Evolutionary conservation across 2,329 filamentous ascomycete species (phyloP), one percentile per base, ranked within the genome.

Genomic region (Lachnellula arida): DNA sequence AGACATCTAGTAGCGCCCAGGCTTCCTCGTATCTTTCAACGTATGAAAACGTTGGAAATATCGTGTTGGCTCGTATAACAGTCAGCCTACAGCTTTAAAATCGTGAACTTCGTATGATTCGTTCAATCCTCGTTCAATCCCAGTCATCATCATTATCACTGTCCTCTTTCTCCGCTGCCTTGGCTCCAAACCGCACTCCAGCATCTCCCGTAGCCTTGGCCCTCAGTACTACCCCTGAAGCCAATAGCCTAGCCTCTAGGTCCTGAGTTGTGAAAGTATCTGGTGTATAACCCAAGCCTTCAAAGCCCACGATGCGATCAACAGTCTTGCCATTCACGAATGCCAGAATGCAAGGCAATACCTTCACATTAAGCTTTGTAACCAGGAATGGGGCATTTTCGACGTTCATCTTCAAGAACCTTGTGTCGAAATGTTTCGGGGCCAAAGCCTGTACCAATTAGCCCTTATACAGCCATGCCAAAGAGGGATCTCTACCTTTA

Each of bases 321-420:
- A 77, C 76, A 44, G 76, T 74, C 47, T 79, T 72, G 7, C 80
- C 81, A 61, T 82, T 76, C 22, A 80, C 72, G 64, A 83, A 84
- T 3, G 77, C 75, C 50, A 84, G 74, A 17, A 84, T 78, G 63
- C 81, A 84, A 4, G 81, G 81, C 43, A 84, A 68, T 2, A 84
- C 79, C 63, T 82, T 76, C 17, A 84, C 72, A 39, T 79, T 80
- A 32, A 84, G 68, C 63, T 80, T 82, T 3, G 78, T 78, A 25
- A 83, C 80, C 51, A 84, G 68, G 57, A 83, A 84, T 1, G 81
- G 80, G 5, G 79, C 79, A 57, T 84, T 82, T 54, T 82, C 80
- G 35, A 84, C 81, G 59, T 81, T 79, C 65, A 84, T 82, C 58
- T 75, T 77, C 17, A 83, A 68, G 53, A 84, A 79, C 17, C 81